Conservation (phyloP, 768 basidiomycete species). For the Tylopilus sp. region DNA sequence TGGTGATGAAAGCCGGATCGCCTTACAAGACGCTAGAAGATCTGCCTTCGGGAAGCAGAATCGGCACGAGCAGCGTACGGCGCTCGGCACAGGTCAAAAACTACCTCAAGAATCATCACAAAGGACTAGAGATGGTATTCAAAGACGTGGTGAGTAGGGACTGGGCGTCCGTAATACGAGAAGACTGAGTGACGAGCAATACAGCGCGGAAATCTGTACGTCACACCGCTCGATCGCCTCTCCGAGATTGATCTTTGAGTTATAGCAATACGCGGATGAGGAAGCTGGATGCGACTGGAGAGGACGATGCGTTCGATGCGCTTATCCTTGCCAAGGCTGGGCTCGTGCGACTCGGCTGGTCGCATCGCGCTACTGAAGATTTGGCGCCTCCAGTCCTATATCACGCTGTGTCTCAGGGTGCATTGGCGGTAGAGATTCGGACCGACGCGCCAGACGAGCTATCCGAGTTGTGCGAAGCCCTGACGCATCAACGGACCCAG, state of each 20-base stretch:
- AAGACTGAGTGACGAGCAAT: background rate
- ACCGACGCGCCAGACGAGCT: constrained; percentile 56
- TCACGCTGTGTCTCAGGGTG: constrained; percentile 94
- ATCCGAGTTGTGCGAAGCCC: constrained; percentile 55
- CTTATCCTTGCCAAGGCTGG: constrained; percentile 94
- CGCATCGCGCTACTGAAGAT: constrained; percentile 71
- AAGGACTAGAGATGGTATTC: constrained; percentile 55
- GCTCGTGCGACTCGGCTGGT: constrained; percentile 74
- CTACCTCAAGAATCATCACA: constrained; percentile 52
- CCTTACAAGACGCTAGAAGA: constrained; percentile 74
- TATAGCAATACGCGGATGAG: constrained; percentile 81
- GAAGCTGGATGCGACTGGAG: constrained; percentile 77
- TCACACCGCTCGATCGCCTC: constrained; percentile 11
- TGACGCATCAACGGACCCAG: constrained; percentile 76
- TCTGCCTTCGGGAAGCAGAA: constrained; percentile 79
- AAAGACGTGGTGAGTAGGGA: constrained; percentile 75
- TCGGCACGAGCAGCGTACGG: constrained; percentile 95
- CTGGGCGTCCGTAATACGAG: background rate
- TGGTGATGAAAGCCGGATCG: constrained; percentile 79
- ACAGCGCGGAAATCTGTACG: constrained; percentile 86
- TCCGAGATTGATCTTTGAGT: constrained; percentile 6
- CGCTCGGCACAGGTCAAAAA: constrained; percentile 87
- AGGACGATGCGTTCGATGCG: constrained; percentile 73
- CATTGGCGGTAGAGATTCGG: constrained; percentile 84
- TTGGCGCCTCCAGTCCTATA: constrained; percentile 72